phyloP scores from a whole-genome alignment of 1,284 basidiomycete genomes.

The Moniliella sp. region DNA sequence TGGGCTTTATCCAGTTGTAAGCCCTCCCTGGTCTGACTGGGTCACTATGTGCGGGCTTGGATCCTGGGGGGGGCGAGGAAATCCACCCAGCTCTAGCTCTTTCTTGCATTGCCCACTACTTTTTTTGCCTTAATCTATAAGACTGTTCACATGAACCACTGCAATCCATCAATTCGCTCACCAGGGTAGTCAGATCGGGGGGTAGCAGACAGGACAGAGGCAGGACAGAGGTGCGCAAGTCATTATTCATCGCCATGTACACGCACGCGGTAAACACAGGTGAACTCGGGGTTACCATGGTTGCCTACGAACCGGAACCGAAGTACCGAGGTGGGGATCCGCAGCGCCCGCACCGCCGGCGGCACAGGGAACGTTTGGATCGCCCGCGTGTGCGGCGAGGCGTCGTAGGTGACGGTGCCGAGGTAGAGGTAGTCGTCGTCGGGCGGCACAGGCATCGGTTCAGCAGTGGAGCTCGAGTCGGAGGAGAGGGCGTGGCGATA shows the following conservation, averaged over 20 bases:
- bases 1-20: no score
- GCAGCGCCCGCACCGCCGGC: conserved; percentile 46
- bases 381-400: conserved; percentile 39
- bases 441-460: conserved; percentile 37
- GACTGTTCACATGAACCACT: no score
- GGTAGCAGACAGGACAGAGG: no score
- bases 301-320: conserved; percentile 58
- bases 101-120: no score
- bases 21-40: no score
- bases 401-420: conserved; percentile 58
- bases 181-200: no score
- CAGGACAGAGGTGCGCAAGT: no score
- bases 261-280: conserved; percentile 76
- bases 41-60: no score
- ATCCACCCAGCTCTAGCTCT: no score
- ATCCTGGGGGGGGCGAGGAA: no score
- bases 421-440: conserved; percentile 49
- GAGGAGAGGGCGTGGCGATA: not conserved
- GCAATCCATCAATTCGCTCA: no score
- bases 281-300: conserved; percentile 61
- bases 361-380: conserved; percentile 68
- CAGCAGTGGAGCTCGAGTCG: not conserved
- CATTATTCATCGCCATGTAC: conserved; percentile 18
- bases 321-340: conserved; percentile 58
- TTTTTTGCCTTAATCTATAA: no score